Evolutionary conservation across 306 rosid genomes (phyloP), one percentile per base, ranked within the genome.

Genomic region (Geum urbanum): DNA sequence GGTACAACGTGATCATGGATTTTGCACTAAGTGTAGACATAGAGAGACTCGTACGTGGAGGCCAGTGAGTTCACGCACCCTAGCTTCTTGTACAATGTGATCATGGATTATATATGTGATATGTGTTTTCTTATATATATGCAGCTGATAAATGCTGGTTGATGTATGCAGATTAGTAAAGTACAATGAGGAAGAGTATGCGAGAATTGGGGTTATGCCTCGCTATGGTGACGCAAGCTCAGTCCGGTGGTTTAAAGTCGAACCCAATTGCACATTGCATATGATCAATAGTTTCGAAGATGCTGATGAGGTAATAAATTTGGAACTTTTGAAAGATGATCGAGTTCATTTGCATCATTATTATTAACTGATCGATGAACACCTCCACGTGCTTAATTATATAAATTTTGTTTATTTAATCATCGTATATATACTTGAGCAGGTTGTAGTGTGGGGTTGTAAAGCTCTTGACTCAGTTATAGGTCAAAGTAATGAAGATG

Each of bases 131-230:
- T 24, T 24, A 24, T 2, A 24, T 24, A 24, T 24, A 24, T 24
- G 27, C 27, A 24, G 37, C 37, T 32, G 4, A 32, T 32, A 32
- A 2, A 32, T 32, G 37, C 37, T 32, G 37, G 37, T 32, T 32
- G 7, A 0, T 47, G 0, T 19, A 0, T 58, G 71, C 50, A 89
- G 89, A 53, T 61, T 86, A 45, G 58, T 86, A 24, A 73, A 81
- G 86, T 89, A 84, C 63, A 37, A 63, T 0, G 84, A 76, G 57
- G 75, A 85, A 39, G 89, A 65, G 32, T 82, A 80, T 19, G 81
- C 92, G 5, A 88, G 85, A 66, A 88, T 91, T 43, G 97, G 91
- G 7, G 77, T 91, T 9, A 89, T 91, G 91, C 92, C 91, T 64
- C 97, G 84, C 49, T 86, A 77, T 76, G 92, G 96, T 40, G 76